Evolutionary conservation across 495 filamentous ascomycete genomes (phyloP), one percentile per base, ranked within the genome.

Genomic region (Annulohypoxylon stygium): DNA sequence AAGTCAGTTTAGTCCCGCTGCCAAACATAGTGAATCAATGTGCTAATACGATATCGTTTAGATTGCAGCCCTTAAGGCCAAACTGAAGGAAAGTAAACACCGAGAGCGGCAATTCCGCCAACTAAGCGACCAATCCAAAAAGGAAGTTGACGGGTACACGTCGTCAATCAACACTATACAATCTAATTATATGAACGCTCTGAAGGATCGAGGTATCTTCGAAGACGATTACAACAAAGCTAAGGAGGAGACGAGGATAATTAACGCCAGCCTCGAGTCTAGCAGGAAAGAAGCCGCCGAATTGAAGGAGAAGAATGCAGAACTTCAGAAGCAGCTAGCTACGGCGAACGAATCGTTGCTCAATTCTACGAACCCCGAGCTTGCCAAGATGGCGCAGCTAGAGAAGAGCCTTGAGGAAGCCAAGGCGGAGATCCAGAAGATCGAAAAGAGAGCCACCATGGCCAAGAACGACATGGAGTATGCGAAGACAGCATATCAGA

Each of bases 401-500:
- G 85, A 69, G 80, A 86, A 74, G 77, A 72, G 73, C 4, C 67
- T 82, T 5, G 71, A 69, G 9, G 77, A 78, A 4, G 74, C 75
- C 0, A 76, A 75, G 10, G 54, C 57, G 30, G 76, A 78, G 48
- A 50, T 82, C 0, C 73, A 87, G 5, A 81, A 81, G 18, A 74
- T 81, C 8, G 85, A 90, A 65, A 85, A 82, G 77, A 87, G 85
- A 37, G 12, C 82, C n/a, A 68, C 74, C 4, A 62, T 30, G n/a
- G 36, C 68, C 0, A 71, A 82, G 34, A 79, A 73, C 14, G 87
- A 90, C 11, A 73, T 80, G 23, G 91, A 92, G 12, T 93, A 90
- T 76, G 83, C 83, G 37, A 86, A 90, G 50, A 81, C 84, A 16
- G 83, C 87, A 37, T 94, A 93, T 67, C 90, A 93, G 60, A 81